Conservation (phyloP, 202 grass and related monocot species). For the Digitaria exilis region DNA sequence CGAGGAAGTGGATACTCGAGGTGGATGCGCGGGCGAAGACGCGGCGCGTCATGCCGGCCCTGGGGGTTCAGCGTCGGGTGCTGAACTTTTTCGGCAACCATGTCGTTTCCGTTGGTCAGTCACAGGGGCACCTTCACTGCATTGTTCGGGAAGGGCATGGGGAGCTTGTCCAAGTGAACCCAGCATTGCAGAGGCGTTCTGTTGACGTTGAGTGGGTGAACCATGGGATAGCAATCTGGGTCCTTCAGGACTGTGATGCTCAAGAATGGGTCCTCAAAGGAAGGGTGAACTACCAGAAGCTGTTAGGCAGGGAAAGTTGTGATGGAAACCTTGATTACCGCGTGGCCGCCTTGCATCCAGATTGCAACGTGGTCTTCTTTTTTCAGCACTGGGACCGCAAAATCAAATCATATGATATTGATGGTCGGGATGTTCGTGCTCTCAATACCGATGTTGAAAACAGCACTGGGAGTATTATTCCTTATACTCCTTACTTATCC, state of each 20-base stretch:
- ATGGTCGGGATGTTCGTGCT: not conserved
- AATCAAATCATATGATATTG: not conserved
- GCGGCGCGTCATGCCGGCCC: not conserved
- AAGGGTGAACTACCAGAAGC: not conserved
- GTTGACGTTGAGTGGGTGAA: fast-evolving
- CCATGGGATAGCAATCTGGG: not conserved
- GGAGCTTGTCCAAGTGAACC: not conserved
- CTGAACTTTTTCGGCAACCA: not conserved
- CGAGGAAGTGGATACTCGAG: not conserved
- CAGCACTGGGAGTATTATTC: not conserved
- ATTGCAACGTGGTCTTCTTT: not conserved
- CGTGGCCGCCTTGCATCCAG: not conserved
- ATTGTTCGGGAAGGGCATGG: not conserved
- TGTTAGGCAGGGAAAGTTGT: not conserved
- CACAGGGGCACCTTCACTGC: not conserved
- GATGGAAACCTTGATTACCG: not conserved
- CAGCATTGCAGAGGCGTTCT: too few relatives aligned
- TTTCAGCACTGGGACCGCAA: not conserved
- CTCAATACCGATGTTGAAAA: not conserved
- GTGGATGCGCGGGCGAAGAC: not conserved
- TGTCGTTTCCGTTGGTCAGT: not conserved
- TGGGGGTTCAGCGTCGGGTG: too few relatives aligned
- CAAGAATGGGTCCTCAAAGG: too few relatives aligned
- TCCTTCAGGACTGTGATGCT: too few relatives aligned
- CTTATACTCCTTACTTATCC: not conserved